Percentiles rank a stretch among this genome's conserved stretches.
Conservation (phyloP, 768 basidiomycete genomes). For the Lenzites betulinus region DNA sequence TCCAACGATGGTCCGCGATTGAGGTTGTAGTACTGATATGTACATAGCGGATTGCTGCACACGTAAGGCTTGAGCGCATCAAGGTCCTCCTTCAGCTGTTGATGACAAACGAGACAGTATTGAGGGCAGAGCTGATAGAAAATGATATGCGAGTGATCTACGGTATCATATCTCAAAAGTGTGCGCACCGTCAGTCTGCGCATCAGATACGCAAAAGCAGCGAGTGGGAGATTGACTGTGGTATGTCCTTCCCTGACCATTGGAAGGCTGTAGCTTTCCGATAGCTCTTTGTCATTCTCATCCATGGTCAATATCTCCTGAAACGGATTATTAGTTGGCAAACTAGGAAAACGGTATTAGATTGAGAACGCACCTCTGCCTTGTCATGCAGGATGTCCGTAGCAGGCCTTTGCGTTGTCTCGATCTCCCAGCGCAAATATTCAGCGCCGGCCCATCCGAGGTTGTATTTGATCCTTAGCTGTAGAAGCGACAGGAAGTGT, state of each 20-base stretch:
- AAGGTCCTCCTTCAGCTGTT: conserved; percentile 50
- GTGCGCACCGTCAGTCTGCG: conserved; percentile 62
- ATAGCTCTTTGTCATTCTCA: background rate
- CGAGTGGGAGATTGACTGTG: conserved; percentile 59
- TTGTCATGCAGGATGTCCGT: conserved; percentile 41
- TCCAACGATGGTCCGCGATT: conserved; percentile 70
- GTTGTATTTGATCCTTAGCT: conserved; percentile 48
- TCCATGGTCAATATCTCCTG: background rate
- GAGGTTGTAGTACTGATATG: conserved; percentile 67
- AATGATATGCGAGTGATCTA: background rate
- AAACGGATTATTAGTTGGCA: background rate
- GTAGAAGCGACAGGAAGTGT: conserved; percentile 54
- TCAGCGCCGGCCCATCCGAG: conserved; percentile 76
- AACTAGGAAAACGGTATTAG: background rate
- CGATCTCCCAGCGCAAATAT: conserved; percentile 46
- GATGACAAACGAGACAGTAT: conserved; percentile 78
- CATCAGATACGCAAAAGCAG: conserved; percentile 65
- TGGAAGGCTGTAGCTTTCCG: conserved; percentile 48
- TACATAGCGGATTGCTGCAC: conserved; percentile 63
- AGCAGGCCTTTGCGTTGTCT: conserved; percentile 44
- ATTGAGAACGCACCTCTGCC: conserved; percentile 32
- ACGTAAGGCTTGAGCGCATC: conserved; percentile 75
- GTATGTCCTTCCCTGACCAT: conserved; percentile 43
- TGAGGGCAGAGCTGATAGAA: conserved; percentile 58
- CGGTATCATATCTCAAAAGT: conserved; percentile 11